Evolutionary conservation across 768 basidiomycete species (phyloP), one percentile per base, ranked within the genome.

Genomic region (Lepiota brunneoincarnata): DNA sequence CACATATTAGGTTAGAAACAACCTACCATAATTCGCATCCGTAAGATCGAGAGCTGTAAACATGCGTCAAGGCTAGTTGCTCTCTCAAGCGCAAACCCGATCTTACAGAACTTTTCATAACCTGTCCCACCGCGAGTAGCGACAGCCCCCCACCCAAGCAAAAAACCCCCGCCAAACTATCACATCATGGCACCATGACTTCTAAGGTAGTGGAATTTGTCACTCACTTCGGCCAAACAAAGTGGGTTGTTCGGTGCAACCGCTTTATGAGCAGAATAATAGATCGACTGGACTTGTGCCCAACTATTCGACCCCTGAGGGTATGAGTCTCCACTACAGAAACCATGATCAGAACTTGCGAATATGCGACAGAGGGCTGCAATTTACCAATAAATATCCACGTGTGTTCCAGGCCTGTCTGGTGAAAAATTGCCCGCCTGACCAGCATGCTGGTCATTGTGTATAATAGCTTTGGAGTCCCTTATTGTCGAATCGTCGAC

Each of bases 381-480:
- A 28, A 42, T n/a, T n/a, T n/a, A 73, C 76, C 79, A 79, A 58
- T 78, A 79, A 21, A 80, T 79, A 58, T 80, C 69, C 4, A 79
- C 79, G 50, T 69, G 71, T 9, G 68, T 68, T 2, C 76, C 76
- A 23, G 74, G 70, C 28, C 64, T 61, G 54, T 80, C 78, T 2
- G 79, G 78, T 14, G 77, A 79, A 58, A 78, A 80, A 52, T 80
- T 77, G 6, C 79, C 77, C 12, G 71, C 67, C 51, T 67, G 64
- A 6, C 79, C 78, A 21, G 67, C 68, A 60, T 80, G 77, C 57
- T 79, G 76, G 54, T 79, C 78, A 41, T 80, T 80, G 58, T 73
- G 70, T 6, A 69, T 79, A 18, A 75, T 78, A 3, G 78, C 78
- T 80, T 15, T 35, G 41, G 21, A 35, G 51, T n/a, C 24, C 18